Conservation (phyloP, 2,329 filamentous ascomycete species). For the Emericellopsis cladophorae region DNA sequence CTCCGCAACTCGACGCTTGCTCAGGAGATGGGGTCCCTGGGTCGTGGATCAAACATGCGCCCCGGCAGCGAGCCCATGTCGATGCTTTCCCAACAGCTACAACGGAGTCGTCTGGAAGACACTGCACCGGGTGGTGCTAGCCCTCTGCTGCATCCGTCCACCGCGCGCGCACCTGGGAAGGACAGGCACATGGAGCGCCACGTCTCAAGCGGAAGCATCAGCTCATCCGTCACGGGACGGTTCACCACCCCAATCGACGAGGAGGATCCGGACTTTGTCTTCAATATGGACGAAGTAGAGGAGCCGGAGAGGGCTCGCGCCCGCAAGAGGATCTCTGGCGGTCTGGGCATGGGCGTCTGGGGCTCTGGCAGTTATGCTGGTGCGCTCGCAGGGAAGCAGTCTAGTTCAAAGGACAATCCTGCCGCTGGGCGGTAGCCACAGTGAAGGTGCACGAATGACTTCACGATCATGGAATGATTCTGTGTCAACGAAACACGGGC, state of each 20-base stretch:
- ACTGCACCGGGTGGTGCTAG: conserved; percentile 22
- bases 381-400: conserved; percentile 14
- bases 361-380: conserved; percentile 25
- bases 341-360: conserved; percentile 22
- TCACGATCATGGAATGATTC: too few relatives aligned
- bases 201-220: conserved; percentile 45
- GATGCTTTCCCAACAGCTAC: conserved; percentile 48
- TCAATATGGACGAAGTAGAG: conserved; percentile 52
- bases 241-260: conserved; percentile 55
- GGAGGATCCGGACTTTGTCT: conserved; percentile 51
- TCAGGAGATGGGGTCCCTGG: conserved; percentile 27
- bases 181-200: conserved; percentile 38
- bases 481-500: too few relatives aligned
- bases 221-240: conserved; percentile 38
- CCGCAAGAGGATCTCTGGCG: conserved; percentile 35
- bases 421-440: too few relatives aligned
- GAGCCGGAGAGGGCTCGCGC: conserved; percentile 31
- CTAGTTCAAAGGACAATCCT: conserved; percentile 4
- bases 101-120: conserved; percentile 42
- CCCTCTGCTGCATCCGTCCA: conserved; percentile 37
- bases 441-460: too few relatives aligned
- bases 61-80: conserved; percentile 40
- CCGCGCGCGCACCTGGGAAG: conserved; percentile 27
- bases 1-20: conserved; percentile 51
- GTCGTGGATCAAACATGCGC: conserved; percentile 20